Percentiles rank a stretch among this genome's conserved stretches.
Conservation (phyloP, 768 basidiomycete genomes). For the Russula griseocarnosa region DNA sequence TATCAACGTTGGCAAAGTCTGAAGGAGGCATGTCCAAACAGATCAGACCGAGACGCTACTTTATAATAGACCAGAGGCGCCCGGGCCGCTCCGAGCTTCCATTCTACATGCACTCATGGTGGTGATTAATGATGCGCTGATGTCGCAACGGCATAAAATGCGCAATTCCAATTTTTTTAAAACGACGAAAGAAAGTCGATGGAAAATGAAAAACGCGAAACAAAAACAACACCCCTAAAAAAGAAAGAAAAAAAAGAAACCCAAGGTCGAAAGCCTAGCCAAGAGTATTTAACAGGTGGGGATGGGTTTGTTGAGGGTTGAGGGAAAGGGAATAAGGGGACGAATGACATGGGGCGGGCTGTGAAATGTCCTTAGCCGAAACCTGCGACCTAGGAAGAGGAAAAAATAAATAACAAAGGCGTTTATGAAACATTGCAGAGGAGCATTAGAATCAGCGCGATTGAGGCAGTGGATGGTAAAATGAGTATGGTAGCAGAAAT, state of each 20-base stretch:
- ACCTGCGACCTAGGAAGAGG: constrained; percentile 16
- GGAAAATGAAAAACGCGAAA: neutral
- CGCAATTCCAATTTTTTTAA: neutral
- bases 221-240: neutral
- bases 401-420: constrained; percentile 14
- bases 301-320: neutral
- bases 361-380: constrained; percentile 18
- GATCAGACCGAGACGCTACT: no score
- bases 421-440: neutral
- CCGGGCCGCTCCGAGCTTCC: no score
- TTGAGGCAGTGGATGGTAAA: neutral
- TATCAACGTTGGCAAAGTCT: constrained; percentile 60
- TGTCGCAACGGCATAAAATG: no score
- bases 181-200: neutral
- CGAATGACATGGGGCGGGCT: neutral
- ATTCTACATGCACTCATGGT: no score
- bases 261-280: constrained; percentile 7
- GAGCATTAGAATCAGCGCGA: constrained; percentile 16
- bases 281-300: constrained; percentile 3
- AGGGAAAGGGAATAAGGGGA: neutral
- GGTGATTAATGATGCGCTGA: no score
- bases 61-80: no score
- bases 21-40: constrained; percentile 53
- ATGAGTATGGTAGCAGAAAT: constrained; percentile 8
- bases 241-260: neutral